These are phyloP conservation scores for Orbilia oligospora DNA, from an alignment of 2,329 filamentous ascomycete genomes.

Conservation along the genomic window DNA sequence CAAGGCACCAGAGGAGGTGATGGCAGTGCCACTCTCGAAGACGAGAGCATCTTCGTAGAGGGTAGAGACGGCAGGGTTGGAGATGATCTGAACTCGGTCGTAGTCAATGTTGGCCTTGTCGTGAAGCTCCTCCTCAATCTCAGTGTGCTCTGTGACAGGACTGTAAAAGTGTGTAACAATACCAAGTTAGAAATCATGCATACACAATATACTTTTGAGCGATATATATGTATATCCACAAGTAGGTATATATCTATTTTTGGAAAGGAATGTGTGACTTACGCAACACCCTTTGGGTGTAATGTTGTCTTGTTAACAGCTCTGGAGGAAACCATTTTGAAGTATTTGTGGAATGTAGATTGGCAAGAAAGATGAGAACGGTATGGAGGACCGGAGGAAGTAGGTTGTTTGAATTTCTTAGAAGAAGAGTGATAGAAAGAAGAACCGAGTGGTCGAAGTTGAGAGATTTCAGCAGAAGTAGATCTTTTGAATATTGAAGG, in stretches of 20 bases:
- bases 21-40: constrained; percentile 97
- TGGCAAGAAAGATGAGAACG: constrained; percentile 46
- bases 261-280: constrained; percentile 27
- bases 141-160: constrained; percentile 89
- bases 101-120: constrained; percentile 99
- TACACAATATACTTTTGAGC: constrained; percentile 13
- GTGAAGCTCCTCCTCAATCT: constrained; percentile 97
- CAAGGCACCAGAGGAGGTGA: constrained; percentile 93
- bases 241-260: too few relatives aligned
- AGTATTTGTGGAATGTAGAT: constrained; percentile 43
- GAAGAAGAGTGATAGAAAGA: constrained; percentile 25
- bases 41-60: constrained; percentile 99
- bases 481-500: constrained; percentile 1
- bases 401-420: constrained; percentile 28
- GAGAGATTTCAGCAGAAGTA: background rate
- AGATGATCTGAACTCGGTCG: constrained; percentile 93
- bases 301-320: constrained; percentile 66
- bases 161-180: constrained; percentile 70
- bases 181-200: constrained; percentile 39
- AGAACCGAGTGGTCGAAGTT: background rate
- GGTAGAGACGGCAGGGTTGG: constrained; percentile 94
- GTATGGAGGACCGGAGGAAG: constrained; percentile 51
- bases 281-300: constrained; percentile 60
- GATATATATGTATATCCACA: constrained; percentile 45
- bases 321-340: constrained; percentile 66